These are phyloP conservation scores for Trifolium pratense DNA, from an alignment of 306 rosid species.

Conservation along the genomic window DNA sequence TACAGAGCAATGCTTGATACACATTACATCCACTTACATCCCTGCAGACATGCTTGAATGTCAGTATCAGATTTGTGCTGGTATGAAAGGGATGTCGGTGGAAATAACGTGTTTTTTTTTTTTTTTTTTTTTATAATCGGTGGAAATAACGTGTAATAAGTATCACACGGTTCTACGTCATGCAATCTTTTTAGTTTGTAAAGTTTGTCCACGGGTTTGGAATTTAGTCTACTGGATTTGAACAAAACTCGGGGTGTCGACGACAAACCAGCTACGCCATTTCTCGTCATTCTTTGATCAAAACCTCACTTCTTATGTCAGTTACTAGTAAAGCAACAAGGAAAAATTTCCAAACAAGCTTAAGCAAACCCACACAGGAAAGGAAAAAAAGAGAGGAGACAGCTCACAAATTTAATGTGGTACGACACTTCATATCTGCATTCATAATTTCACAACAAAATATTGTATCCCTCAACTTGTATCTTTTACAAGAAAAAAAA, in stretches of 20 bases:
- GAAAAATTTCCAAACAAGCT: background rate
- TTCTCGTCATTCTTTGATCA: background rate
- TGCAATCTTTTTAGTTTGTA: background rate
- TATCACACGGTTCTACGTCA: background rate
- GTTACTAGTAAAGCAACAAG: background rate
- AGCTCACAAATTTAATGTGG: too few species aligned
- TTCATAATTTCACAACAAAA: too few species aligned
- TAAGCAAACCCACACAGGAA: background rate
- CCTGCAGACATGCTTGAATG: background rate
- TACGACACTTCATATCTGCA: too few species aligned
- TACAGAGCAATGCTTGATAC: background rate
- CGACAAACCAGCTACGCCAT: background rate
- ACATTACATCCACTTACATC: slow-evolving; percentile 6
- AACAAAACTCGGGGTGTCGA: too few species aligned
- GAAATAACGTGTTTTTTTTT: background rate
- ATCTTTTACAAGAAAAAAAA: too few species aligned
- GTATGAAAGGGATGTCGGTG: background rate
- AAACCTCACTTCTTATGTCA: background rate
- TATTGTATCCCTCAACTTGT: too few species aligned
- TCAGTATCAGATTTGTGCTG: background rate
- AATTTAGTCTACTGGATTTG: too few species aligned
- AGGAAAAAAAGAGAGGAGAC: too few species aligned
- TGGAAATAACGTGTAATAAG: background rate
- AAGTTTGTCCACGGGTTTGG: too few species aligned
- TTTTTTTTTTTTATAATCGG: too few species aligned